These are phyloP conservation scores for Helicostylum pulchrum DNA, from an alignment of 192 early-diverging fungal genomes.

Conservation along the genomic window DNA sequence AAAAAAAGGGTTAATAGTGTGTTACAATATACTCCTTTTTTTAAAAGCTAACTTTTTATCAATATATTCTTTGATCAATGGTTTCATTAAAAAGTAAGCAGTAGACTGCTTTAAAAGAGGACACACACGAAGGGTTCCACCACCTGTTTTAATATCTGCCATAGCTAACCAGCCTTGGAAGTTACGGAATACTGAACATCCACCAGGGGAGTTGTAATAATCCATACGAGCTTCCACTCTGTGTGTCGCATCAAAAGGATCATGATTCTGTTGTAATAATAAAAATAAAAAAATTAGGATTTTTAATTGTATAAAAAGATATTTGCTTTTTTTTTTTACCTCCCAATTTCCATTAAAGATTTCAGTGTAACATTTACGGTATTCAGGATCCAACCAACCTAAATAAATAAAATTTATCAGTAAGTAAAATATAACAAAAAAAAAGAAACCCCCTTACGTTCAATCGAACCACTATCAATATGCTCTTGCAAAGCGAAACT, in stretches of 20 bases:
- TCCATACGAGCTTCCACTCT: conserved; percentile 28
- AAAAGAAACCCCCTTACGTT: conserved; percentile 11
- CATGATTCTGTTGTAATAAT: no score
- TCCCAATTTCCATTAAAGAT: conserved; percentile 34
- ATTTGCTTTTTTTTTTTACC: conserved; percentile 22
- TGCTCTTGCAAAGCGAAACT: conserved; percentile 29
- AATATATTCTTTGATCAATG: conserved; percentile 20
- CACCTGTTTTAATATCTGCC: conserved; percentile 17
- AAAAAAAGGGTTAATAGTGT: no score
- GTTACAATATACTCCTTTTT: neutral
- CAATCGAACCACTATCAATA: conserved; percentile 27
- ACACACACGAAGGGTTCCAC: conserved; percentile 28
- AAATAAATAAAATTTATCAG: neutral
- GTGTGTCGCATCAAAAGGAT: conserved; percentile 34
- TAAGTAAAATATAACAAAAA: neutral
- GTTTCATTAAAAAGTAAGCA: conserved; percentile 32
- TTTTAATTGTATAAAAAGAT: no score
- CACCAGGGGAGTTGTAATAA: conserved; percentile 20
- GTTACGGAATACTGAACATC: conserved; percentile 29
- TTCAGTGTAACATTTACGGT: conserved; percentile 21
- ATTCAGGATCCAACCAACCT: conserved; percentile 35
- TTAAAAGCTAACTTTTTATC: conserved; percentile 1
- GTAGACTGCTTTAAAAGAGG: conserved; percentile 30
- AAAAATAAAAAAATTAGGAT: no score
- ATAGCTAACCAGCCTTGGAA: conserved; percentile 38